Percentiles rank a stretch among this genome's conserved stretches.
Conservation (phyloP, 768 basidiomycete species). For the Tylopilus rubrobrunneus region DNA sequence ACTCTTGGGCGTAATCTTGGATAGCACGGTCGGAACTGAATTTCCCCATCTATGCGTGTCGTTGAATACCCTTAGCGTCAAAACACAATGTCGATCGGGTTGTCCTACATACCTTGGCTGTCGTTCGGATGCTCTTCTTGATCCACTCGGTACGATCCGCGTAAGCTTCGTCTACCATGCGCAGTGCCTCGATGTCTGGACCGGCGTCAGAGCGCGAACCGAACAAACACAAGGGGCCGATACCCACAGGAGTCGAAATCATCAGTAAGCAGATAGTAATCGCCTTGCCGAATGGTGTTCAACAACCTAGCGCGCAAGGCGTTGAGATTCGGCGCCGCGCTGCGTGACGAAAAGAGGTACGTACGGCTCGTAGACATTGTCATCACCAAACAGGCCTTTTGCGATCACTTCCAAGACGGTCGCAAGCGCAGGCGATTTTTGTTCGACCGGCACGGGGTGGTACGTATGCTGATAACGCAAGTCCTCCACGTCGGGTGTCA, state of each 20-base stretch:
- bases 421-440: slow-evolving; percentile 82
- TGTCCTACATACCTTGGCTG: slow-evolving; percentile 53
- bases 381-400: slow-evolving; percentile 76
- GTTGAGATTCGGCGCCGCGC: slow-evolving; percentile 12
- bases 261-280: slow-evolving; percentile 81
- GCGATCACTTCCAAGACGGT: slow-evolving; percentile 75
- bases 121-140: slow-evolving; percentile 84
- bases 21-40: slow-evolving; percentile 95
- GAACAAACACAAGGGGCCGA: background rate
- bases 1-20: slow-evolving; percentile 86
- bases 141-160: slow-evolving; percentile 82
- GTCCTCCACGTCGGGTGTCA: slow-evolving; percentile 85
- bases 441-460: slow-evolving; percentile 72
- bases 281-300: slow-evolving; percentile 72
- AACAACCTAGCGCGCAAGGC: slow-evolving; percentile 46
- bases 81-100: slow-evolving; percentile 45
- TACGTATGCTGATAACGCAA: slow-evolving; percentile 84
- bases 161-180: slow-evolving; percentile 88
- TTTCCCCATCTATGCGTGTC: slow-evolving; percentile 75
- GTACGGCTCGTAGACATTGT: slow-evolving; percentile 79
- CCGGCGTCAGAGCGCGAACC: background rate
- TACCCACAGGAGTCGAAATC: slow-evolving; percentile 89
- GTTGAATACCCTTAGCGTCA: slow-evolving; percentile 48
- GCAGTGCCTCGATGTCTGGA: slow-evolving; percentile 74
- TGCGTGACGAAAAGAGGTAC: slow-evolving; percentile 23